A percentile compares a stretch with the other conserved stretches of the same genome.
Conservation (phyloP, 805 yeast genomes). For the Nakazawaea anatomiae region DNA sequence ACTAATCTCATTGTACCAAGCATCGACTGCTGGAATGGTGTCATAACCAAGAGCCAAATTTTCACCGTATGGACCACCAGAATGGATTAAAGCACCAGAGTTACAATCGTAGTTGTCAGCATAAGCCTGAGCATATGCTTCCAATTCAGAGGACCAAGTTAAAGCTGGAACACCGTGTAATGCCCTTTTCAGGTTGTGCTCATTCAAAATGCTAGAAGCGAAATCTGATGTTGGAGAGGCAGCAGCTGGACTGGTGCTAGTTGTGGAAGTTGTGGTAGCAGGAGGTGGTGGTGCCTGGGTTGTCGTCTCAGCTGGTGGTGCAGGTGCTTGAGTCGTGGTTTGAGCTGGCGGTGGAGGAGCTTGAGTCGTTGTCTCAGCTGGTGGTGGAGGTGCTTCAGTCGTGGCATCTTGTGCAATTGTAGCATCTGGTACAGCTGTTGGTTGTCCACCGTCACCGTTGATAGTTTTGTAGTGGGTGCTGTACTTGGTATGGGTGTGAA, state of each 20-base stretch:
- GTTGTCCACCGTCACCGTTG: slow-evolving; percentile 2
- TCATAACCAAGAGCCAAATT: slow-evolving; percentile 68
- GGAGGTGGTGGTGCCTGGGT: slow-evolving; percentile 9
- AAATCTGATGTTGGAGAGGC: slow-evolving; percentile 17
- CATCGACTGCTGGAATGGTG: slow-evolving; percentile 50
- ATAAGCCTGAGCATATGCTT: slow-evolving; percentile 50
- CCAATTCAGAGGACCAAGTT: slow-evolving; percentile 51
- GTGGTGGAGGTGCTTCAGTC: slow-evolving; percentile 7
- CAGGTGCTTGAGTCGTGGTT: slow-evolving; percentile 11
- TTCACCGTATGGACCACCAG: slow-evolving; percentile 67
- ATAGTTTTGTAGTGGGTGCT: slow-evolving; percentile 5
- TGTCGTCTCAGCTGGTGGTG: slow-evolving; percentile 10
- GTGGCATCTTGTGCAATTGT: slow-evolving; percentile 7
- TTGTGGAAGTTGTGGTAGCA: slow-evolving; percentile 8
- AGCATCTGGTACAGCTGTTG: slow-evolving; percentile 1
- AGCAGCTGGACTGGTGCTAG: slow-evolving; percentile 14
- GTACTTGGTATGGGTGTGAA: slow-evolving; percentile 5
- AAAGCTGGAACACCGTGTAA: slow-evolving; percentile 45
- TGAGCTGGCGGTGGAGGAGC: slow-evolving; percentile 8
- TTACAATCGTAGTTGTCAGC: slow-evolving; percentile 53
- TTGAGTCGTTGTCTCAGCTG: slow-evolving; percentile 6
- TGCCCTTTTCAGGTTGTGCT: slow-evolving; percentile 58
- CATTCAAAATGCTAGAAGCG: slow-evolving; percentile 37
- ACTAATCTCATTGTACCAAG: slow-evolving; percentile 68
- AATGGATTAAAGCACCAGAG: slow-evolving; percentile 57